Conservation (phyloP, 176 grass and related monocot species). For the Cymbopogon citratus region DNA sequence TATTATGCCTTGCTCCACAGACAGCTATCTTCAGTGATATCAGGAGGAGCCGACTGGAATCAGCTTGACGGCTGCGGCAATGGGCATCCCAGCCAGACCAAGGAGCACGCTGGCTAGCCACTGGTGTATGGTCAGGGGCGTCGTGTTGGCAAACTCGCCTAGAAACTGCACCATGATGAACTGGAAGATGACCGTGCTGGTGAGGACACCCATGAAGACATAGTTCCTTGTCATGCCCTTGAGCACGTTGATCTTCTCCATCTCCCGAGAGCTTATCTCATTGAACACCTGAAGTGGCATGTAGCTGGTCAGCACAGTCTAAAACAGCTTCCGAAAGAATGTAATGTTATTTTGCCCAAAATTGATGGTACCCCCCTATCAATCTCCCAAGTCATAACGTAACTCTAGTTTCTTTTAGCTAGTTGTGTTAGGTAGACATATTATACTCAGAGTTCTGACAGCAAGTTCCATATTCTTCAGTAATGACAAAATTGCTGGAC, state of each 20-base stretch:
- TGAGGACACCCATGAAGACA: constrained; percentile 68
- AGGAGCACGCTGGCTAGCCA: constrained; percentile 69
- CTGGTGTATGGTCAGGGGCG: constrained; percentile 44
- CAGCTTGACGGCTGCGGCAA: constrained; percentile 55
- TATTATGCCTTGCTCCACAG: not conserved
- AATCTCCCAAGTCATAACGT: not conserved
- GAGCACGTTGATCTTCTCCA: constrained; percentile 92
- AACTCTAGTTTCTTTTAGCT: too few relatives aligned
- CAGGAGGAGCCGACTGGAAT: constrained; percentile 60
- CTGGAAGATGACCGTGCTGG: constrained; percentile 75
- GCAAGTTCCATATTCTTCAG: not conserved
- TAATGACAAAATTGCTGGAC: not conserved
- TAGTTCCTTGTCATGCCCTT: constrained; percentile 76
- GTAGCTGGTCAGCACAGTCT: not conserved
- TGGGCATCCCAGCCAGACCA: constrained; percentile 72
- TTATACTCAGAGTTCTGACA: not conserved
- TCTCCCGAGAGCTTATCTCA: constrained; percentile 94
- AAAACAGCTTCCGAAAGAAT: too few relatives aligned
- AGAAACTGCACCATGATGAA: constrained; percentile 89
- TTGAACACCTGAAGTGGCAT: constrained; percentile 69
- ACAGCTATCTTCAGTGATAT: constrained; percentile 8
- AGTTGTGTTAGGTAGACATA: too few relatives aligned
- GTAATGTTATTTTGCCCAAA: too few relatives aligned
- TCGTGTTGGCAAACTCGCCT: constrained; percentile 86
- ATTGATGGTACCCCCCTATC: not conserved